Evolutionary conservation across 768 basidiomycete species (phyloP), one percentile per base, ranked within the genome.

Genomic region (Phylloporus arenicola): DNA sequence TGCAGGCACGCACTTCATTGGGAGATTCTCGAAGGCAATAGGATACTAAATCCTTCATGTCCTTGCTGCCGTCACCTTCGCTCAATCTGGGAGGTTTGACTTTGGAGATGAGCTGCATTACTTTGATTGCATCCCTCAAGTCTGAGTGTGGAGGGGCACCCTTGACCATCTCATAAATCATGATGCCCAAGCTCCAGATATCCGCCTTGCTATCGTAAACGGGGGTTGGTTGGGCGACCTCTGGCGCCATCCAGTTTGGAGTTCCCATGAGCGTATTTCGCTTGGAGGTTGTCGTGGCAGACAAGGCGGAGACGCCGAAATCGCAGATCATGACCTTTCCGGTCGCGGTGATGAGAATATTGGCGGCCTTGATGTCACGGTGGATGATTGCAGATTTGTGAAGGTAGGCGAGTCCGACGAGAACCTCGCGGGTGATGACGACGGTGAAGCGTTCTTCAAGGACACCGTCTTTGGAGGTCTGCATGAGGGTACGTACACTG

Each of bases 191-290:
- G 62, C 91, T 93, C 96, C 96, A 98, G 38, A 99, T 92, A 62
- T 99, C 96, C 3, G 95, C 96, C 66, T 96, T 98, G 46, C 89
- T 88, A 63, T 99, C 95, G 68, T 99, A 98, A 38, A 84, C 77
- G n/a, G 91, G 82, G 11, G 88, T 84, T 10, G 79, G 77, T 56
- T 92, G 88, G 14, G 95, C 90, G 3, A 98, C 92, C 68, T 99
- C 96, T 0, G 96, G 96, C 0, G 96, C 96, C 96, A 99, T 99
- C 95, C 95, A 98, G 65, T 96, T 92, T 0, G 94, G 95, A 2
- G 96, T 98, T 2, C 96, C 96, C 54, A 94, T 92, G 62, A 98
- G 81, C 0, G 96, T 99, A 46, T 94, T 92, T 20, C 96, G 83
- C 68, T 98, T 98, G 67, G 91, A 92, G 11, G 85, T 83, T 3